A percentile compares a stretch with the other conserved stretches of the same genome.
These are phyloP conservation scores for Torulaspora pretoriensis DNA, from an alignment of 1,139 yeast species.

Conservation along the genomic window DNA sequence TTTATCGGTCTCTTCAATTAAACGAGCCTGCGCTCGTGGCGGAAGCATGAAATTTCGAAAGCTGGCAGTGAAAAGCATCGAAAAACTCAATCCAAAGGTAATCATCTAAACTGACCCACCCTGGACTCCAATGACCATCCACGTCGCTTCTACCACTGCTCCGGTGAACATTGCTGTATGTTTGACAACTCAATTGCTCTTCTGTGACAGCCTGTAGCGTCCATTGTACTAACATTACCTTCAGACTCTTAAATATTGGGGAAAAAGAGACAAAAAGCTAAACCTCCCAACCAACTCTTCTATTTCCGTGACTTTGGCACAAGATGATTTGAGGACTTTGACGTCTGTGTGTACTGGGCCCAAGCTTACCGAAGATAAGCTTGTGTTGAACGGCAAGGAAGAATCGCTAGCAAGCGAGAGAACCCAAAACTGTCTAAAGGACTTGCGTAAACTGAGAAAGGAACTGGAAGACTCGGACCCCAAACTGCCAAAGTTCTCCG, in stretches of 20 bases:
- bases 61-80: slow-evolving; percentile 1
- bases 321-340: slow-evolving; percentile 81
- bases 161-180: slow-evolving; percentile 92
- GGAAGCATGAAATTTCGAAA: slow-evolving; percentile 5
- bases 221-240: slow-evolving; percentile 1
- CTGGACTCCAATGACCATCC: slow-evolving; percentile 42
- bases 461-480: slow-evolving; percentile 50
- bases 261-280: slow-evolving; percentile 81
- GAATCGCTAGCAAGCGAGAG: slow-evolving; percentile 66
- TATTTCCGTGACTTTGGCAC: slow-evolving; percentile 88
- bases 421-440: slow-evolving; percentile 74
- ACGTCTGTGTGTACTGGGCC: slow-evolving; percentile 78
- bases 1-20: slow-evolving; percentile 7
- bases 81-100: not conserved
- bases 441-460: slow-evolving; percentile 63
- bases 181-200: not conserved
- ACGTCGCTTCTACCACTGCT: slow-evolving; percentile 83
- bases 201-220: not conserved
- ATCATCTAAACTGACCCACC: slow-evolving; percentile 2
- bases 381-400: slow-evolving; percentile 78
- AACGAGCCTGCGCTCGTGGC: slow-evolving; percentile 8
- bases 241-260: slow-evolving; percentile 95
- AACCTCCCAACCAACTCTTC: slow-evolving; percentile 95
- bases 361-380: slow-evolving; percentile 55
- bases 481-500: slow-evolving; percentile 56